Evolutionary conservation across 345 rosid genomes (phyloP).

Genomic region (Pugionium dolabratum): DNA sequence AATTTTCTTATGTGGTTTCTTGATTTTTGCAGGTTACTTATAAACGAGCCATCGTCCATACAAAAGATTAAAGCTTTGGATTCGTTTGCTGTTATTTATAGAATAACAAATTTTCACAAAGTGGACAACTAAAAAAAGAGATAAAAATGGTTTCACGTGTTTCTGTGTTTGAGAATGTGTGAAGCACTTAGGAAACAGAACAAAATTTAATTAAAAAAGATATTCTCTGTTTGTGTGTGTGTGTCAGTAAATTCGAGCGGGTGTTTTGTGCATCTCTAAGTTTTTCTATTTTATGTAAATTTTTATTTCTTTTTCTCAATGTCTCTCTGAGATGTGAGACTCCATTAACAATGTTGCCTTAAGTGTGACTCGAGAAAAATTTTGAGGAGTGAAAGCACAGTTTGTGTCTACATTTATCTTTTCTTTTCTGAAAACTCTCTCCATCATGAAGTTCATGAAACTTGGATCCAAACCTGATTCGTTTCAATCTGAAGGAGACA

Average conservation of each 20-base stretch:
- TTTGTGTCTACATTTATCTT: background rate
- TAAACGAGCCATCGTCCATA: slow-evolving; percentile 23
- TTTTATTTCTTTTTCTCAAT: slow-evolving; percentile 12
- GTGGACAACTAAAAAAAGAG: no score
- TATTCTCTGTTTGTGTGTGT: slow-evolving; percentile 22
- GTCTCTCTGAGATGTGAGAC: slow-evolving; percentile 39
- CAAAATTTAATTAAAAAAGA: slow-evolving; percentile 22
- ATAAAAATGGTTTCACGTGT: slow-evolving; percentile 36
- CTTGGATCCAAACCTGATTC: slow-evolving; percentile 88
- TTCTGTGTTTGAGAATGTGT: slow-evolving; percentile 45
- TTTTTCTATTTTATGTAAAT: slow-evolving; percentile 15
- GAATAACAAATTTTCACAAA: background rate
- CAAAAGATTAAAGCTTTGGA: slow-evolving; percentile 38
- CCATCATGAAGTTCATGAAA: slow-evolving; percentile 85
- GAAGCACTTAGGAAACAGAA: slow-evolving; percentile 44
- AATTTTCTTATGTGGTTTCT: slow-evolving; percentile 27
- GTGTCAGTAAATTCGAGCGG: slow-evolving; percentile 66
- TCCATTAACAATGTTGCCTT: no score
- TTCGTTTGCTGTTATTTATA: slow-evolving; percentile 26
- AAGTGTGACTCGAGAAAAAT: slow-evolving; percentile 41
- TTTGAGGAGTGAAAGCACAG: slow-evolving; percentile 2
- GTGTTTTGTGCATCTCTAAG: slow-evolving; percentile 47
- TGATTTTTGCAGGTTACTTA: slow-evolving; percentile 36
- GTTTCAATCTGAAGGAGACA: slow-evolving; percentile 70
- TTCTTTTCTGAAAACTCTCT: background rate